Evolutionary conservation across 495 filamentous ascomycete genomes (phyloP).

Genomic region (Usnea hakonensis): DNA sequence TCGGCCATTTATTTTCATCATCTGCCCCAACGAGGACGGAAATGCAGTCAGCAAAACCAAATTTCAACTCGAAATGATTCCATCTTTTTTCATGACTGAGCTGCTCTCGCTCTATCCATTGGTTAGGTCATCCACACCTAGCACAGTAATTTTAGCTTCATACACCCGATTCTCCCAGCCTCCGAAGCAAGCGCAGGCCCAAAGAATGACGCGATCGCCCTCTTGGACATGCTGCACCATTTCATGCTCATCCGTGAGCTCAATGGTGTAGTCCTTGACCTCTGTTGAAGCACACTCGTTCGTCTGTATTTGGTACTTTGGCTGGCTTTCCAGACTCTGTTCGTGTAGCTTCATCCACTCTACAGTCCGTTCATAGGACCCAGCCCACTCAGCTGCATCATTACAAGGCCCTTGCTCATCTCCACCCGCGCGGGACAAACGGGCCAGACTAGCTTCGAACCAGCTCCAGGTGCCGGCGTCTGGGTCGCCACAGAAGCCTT

Average conservation of each 20-base stretch:
- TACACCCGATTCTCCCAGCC: slow-evolving; percentile 55
- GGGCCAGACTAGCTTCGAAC: slow-evolving; percentile 48
- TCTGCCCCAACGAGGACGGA: background rate
- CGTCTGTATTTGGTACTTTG: slow-evolving; percentile 30
- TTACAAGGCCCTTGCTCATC: background rate
- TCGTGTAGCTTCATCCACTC: slow-evolving; percentile 18
- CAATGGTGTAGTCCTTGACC: slow-evolving; percentile 47
- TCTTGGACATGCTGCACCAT: slow-evolving; percentile 45
- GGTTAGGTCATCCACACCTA: slow-evolving; percentile 34
- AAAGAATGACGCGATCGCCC: slow-evolving; percentile 59
- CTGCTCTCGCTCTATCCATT: background rate
- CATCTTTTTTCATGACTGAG: background rate
- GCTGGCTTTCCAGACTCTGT: slow-evolving; percentile 8
- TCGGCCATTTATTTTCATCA: background rate
- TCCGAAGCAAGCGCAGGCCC: slow-evolving; percentile 55
- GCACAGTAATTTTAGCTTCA: slow-evolving; percentile 50
- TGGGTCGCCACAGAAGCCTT: slow-evolving; percentile 48
- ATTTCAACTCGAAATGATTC: background rate
- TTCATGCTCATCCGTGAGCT: slow-evolving; percentile 27
- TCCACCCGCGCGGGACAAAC: slow-evolving; percentile 5
- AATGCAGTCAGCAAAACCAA: background rate
- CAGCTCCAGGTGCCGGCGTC: slow-evolving; percentile 52
- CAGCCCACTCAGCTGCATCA: background rate
- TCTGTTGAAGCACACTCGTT: slow-evolving; percentile 38
- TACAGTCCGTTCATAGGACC: background rate